Base-by-base conservation (phyloP, 345 rosid genomes). In the Brassica nigra region DNA sequence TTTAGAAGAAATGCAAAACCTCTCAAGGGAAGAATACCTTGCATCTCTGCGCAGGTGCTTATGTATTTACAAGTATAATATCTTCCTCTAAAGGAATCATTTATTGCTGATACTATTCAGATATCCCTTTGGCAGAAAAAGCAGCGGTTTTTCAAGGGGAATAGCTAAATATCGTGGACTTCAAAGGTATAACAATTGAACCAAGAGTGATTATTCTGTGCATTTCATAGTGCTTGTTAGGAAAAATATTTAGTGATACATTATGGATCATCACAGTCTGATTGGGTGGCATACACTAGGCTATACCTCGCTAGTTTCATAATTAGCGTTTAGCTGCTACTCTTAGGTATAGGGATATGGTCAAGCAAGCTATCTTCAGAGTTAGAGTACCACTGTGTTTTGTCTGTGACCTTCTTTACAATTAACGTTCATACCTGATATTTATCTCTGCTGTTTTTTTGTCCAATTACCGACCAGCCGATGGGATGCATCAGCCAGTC, bases 131-230 rank as follows among this genome's bases (percentile, higher is more conserved):
- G 86, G 85, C 96, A 95, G 99, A 86, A 95, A 93, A 82, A 95
- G 98, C 88, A 93, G 97, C 68, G 97, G 98, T 59, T 95, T 93
- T 81, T 93, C 99, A 4, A 91, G 99, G 84, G 99, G 99, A 67
- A 83, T 90, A 47, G 86, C 98, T 30, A 95, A 95, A 82, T 93
- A 95, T 82, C 93, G 99, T 74, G 98, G 93, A 67, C 97, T 91
- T 65, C 86, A 97, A 74, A 93, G 98, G 99, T 93, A 87, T 42
- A 9, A 66, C 55, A 44, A 11, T 59, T n/a, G 62, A 52, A 36
- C 59, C 20, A 33, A n/a, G 20, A 66, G 23, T 63, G 30, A 14
- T 16, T 12, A 18, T 71, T 71, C 55, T 31, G 69, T 52, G 70
- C 33, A 11, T 9, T 47, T 6, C 62, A 15, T 49, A 30, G 30